A percentile compares a stretch with the other conserved stretches of the same genome.
phyloP scores from a whole-genome alignment of 129 eudicot species.

The Flaveria bidentis region DNA sequence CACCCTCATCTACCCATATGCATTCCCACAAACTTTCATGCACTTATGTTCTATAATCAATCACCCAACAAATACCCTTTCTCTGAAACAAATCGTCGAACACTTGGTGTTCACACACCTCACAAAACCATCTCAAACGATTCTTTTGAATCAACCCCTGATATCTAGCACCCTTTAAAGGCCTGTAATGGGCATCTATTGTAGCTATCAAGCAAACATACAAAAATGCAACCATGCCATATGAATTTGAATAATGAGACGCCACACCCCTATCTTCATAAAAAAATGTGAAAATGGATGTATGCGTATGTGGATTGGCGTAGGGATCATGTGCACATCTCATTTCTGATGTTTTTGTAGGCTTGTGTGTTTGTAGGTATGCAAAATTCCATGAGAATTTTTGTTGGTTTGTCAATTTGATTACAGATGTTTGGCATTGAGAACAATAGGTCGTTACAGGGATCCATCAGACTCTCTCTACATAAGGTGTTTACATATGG shows the following conservation, averaged over 20 bases:
- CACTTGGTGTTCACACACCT: slow-evolving; percentile 32
- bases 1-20: slow-evolving; percentile 25
- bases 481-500: slow-evolving; percentile 4
- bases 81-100: slow-evolving; percentile 23
- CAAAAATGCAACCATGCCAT: not conserved
- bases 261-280: slow-evolving; percentile 4
- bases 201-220: slow-evolving; percentile 19
- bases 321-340: slow-evolving; percentile 29
- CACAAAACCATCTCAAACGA: slow-evolving; percentile 9
- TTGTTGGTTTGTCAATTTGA: slow-evolving; percentile 20
- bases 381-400: slow-evolving; percentile 25
- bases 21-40: slow-evolving; percentile 14
- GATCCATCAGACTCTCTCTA: slow-evolving; percentile 21
- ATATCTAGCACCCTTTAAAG: not conserved
- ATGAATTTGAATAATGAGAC: not conserved
- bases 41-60: not conserved
- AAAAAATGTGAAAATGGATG: slow-evolving; percentile 19
- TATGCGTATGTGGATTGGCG: slow-evolving; percentile 21
- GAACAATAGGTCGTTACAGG: slow-evolving; percentile 29
- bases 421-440: slow-evolving; percentile 41
- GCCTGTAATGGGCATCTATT: slow-evolving; percentile 8
- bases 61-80: slow-evolving; percentile 12
- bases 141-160: not conserved
- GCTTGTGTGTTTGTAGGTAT: slow-evolving; percentile 31
- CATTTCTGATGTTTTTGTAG: slow-evolving; percentile 31